Evolutionary conservation across 2,329 filamentous ascomycete genomes (phyloP), one percentile per base, ranked within the genome.

Genomic region (Aureobasidium sp.): DNA sequence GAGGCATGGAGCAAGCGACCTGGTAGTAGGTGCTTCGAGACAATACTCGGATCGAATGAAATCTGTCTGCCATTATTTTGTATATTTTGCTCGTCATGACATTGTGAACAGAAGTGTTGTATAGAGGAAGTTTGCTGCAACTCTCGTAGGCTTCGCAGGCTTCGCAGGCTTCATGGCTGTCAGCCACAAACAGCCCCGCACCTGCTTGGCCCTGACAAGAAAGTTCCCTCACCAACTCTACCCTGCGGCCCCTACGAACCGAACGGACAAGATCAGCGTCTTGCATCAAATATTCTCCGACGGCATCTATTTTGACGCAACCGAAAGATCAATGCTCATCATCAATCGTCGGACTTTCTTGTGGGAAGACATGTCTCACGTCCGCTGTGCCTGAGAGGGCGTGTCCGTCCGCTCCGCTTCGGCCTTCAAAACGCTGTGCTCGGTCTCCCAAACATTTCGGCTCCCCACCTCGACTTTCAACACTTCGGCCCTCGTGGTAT

Each of bases 261-360:
- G 54, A 48, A 59, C 44, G 54, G 54, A 48, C 54, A 59, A 49
- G 57, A 59, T 59, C 57, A 34, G 42, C 57, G 45, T 47, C 32
- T 21, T 58, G 53, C 53, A 57, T 57, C 50, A 59, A 32, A 42
- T 30, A 59, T 59, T 50, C 45, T 50, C 57, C 45, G 45, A 42
- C 44, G 44, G 57, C 27, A 21, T 59, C 57, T 59, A 59, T 59
- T 59, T 42, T 59, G 44, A 36, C 57, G 34, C 10, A 13, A 36
- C 54, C 54, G 42, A 48, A 59, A 48, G 54, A 59, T 50, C 57
- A 59, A 59, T 59, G 57, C 57, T 59, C 54, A 39, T 42, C 34
- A 41, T 50, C 36, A 48, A 37, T 58, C 14, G 32, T 59, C 57
- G 57, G 57, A 59, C 57, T 59, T 59, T 39, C 25, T 48, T 27